Evolutionary conservation across 2,329 filamentous ascomycete genomes (phyloP).

Genomic region (Penicillium concentricum): DNA sequence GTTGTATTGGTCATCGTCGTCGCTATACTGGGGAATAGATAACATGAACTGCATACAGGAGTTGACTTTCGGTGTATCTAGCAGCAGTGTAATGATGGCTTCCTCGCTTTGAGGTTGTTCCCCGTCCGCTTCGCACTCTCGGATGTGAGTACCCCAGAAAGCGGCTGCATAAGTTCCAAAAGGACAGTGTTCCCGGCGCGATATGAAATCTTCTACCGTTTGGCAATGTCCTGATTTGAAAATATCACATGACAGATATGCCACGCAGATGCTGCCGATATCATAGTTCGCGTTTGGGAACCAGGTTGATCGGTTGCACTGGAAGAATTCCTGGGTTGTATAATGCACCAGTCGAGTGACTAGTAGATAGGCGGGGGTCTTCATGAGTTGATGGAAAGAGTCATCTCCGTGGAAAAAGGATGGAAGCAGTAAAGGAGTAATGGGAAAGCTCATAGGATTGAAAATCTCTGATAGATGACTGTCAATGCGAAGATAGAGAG

Average conservation of each 20-base stretch:
- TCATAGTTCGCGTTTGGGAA: background rate
- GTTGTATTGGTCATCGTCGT: no score
- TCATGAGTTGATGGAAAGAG: no score
- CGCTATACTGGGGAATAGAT: no score
- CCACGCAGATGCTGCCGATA: background rate
- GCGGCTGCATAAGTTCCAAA: background rate
- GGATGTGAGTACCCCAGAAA: background rate
- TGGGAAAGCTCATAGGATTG: no score
- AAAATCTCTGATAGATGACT: no score
- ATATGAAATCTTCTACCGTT: background rate
- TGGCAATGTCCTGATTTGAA: background rate
- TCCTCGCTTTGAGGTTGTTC: background rate
- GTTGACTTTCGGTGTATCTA: background rate
- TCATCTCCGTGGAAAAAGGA: no score
- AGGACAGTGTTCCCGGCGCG: background rate
- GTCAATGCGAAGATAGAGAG: no score
- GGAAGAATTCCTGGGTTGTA: background rate
- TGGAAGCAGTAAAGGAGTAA: no score
- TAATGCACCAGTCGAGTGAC: background rate
- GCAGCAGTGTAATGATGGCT: background rate
- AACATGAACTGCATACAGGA: background rate
- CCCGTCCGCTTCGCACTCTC: background rate
- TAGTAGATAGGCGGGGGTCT: no score
- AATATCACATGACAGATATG: background rate
- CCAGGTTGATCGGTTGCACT: background rate